Conservation (phyloP, 495 filamentous ascomycete species). For the Talaromyces borbonicus region DNA sequence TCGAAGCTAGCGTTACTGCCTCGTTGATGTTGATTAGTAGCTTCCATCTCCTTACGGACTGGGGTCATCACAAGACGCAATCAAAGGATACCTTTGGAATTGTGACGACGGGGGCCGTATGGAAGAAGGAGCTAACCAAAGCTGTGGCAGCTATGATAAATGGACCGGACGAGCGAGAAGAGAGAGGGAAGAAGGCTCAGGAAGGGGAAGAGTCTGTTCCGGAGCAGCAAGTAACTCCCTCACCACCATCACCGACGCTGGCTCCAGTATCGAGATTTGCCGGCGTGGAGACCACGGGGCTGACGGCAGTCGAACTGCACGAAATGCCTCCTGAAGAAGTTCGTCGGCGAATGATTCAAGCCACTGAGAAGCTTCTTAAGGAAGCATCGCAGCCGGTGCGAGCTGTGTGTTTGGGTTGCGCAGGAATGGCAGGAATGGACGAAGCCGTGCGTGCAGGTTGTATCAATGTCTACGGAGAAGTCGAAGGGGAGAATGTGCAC, state of each 20-base stretch:
- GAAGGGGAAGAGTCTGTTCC: slow-evolving; percentile 8
- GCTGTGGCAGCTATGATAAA: slow-evolving; percentile 47
- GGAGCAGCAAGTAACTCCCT: neutral
- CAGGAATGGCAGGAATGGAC: slow-evolving; percentile 88
- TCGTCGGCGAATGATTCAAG: slow-evolving; percentile 53
- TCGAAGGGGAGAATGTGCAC: slow-evolving; percentile 48
- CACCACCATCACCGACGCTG: neutral
- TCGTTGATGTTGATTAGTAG: slow-evolving; percentile 40
- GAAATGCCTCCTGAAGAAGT: slow-evolving; percentile 55
- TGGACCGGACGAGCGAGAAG: slow-evolving; percentile 27
- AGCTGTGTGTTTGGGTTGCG: slow-evolving; percentile 63
- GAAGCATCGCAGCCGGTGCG: slow-evolving; percentile 30
- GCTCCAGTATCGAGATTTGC: slow-evolving; percentile 42
- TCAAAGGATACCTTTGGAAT: slow-evolving; percentile 65
- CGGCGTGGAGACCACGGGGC: slow-evolving; percentile 74
- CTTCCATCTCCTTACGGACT: slow-evolving; percentile 22
- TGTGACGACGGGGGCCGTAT: slow-evolving; percentile 75
- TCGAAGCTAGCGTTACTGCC: slow-evolving; percentile 65
- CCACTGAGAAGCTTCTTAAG: slow-evolving; percentile 52
- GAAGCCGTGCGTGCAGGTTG: slow-evolving; percentile 65
- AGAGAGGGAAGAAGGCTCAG: neutral
- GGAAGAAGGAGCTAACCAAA: slow-evolving; percentile 59
- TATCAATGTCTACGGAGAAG: slow-evolving; percentile 49
- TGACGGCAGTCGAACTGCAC: slow-evolving; percentile 77
- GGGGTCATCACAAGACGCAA: slow-evolving; percentile 19